Evolutionary conservation across 164 flowering plant genomes (phyloP), one percentile per base, ranked within the genome.

Genomic region (Annona squamosa): DNA sequence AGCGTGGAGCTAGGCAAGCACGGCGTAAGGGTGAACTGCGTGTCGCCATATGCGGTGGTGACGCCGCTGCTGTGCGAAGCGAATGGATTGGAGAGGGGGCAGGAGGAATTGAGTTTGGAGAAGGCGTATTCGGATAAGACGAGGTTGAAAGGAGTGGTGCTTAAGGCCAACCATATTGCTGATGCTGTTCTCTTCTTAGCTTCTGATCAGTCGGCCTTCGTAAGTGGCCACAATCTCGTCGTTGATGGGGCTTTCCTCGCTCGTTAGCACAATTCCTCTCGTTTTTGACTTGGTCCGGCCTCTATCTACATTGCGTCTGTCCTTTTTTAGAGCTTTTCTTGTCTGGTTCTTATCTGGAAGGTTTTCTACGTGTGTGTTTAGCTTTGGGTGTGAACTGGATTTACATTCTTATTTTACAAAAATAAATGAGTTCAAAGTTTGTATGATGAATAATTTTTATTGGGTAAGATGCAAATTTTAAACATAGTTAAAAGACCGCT

Each of bases 21-120:
- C 67, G 93, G 97, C 65, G 86, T 94, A 56, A 82, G 97, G 2
- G 98, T 91, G 45, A 94, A 92, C 74, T 89, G 98, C 68, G 94
- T 92, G 65, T 92, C 97, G 5, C 98, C 98, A 4, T 92, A 86
- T 71, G 94, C 86, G 2, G 90, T 91, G 61, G 73, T 82, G 41
- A 74, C 77, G 62, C 77, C 77, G 18, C 41, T 74, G 72, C 63
- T 46, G 56, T 69, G 62, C 26, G n/a, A 19, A 0, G 77, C 81
- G n/a, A 78, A 75, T 37, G 79, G 77, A 47, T 4, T 82, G 76
- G 48, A 73, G 19, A 81, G 87, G 4, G 37, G 44, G 43, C 37
- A 26, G 37, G 37, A 26, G 37, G 37, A 26, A 26, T 26, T 26
- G 37, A 70, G 80, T 26, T 79, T 86, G 1, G 94, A 91, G 64